Base-by-base conservation (phyloP, 495 filamentous ascomycete genomes). In the Aspergillus coremiiformis region DNA sequence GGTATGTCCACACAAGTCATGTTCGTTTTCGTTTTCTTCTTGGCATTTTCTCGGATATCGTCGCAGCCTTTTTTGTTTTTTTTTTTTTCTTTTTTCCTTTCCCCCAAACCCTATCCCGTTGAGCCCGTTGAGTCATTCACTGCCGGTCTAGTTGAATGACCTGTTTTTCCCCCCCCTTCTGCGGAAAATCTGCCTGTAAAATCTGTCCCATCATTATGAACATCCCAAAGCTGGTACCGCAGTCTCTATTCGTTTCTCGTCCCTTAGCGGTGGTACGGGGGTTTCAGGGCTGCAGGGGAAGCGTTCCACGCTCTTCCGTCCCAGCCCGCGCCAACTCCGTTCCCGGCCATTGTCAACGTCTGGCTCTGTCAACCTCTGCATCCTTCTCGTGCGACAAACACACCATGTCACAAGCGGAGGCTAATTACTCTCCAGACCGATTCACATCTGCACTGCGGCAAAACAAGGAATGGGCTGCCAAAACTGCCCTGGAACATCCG, bases 401-500 rank as follows among this genome's bases (percentile, higher is more conserved):
- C 26, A 52, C 51, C 43, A 22, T 41, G 8, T 37, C 49, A 5
- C 42, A 47, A n/a, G 29, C 54, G 15, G 39, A 30, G 39, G 39
- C 63, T 63, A 51, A 61, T 53, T n/a, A 27, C 23, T 55, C 46
- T 42, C 33, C 47, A 69, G 69, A 70, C 56, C 64, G 63, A 44
- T 70, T 63, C 54, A 56, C 58, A 45, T 32, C 62, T 23, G 67
- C 63, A 27, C 54, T 73, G 54, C 49, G 57, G 53, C 56, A 59
- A 47, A 92, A 91, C 75, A 82, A 83, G 61, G 74, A 81, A 56
- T 92, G 83, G 86, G 81, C 82, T 12, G 76, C 77, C 45, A 78
- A 84, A 59, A 84, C 82, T 50, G 66, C 76, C 39, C 72, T 80
- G 44, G 71, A 83, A 52, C 78, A 91, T 49, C 85, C 89, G 6